Evolutionary conservation across 805 yeast genomes (phyloP).

Genomic region (Wickerhamiella siamensis): DNA sequence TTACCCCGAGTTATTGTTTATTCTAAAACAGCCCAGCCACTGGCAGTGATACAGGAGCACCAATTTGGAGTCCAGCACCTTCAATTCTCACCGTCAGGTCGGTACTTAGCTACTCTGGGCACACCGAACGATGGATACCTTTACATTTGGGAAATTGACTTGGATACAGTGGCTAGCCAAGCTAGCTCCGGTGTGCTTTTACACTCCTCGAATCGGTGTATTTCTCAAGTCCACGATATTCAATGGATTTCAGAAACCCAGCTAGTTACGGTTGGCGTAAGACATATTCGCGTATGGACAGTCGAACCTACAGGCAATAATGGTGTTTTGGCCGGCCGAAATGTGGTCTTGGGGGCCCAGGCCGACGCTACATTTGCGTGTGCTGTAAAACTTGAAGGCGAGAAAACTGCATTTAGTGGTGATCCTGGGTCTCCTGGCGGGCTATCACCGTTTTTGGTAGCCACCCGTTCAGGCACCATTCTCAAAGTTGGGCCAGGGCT

Average conservation of each 20-base stretch:
- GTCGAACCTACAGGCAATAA: conserved; percentile 21
- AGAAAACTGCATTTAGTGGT: conserved; percentile 17
- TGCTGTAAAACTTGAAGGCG: conserved; percentile 24
- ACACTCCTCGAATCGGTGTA: conserved; percentile 45
- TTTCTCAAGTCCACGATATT: conserved; percentile 41
- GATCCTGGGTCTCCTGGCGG: conserved; percentile 18
- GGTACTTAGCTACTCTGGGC: conserved; percentile 45
- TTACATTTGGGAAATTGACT: conserved; percentile 40
- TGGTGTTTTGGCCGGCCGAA: conserved; percentile 39
- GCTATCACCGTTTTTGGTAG: conserved; percentile 11
- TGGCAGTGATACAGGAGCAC: conserved; percentile 45
- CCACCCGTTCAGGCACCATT: conserved; percentile 10
- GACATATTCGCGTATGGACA: conserved; percentile 52
- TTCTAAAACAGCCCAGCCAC: conserved; percentile 28
- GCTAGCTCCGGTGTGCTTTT: conserved; percentile 24
- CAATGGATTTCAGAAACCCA: conserved; percentile 38
- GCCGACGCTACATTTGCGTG: conserved; percentile 38
- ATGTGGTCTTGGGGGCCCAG: conserved; percentile 38
- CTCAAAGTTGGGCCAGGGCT: conserved; percentile 9
- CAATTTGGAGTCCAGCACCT: conserved; percentile 46
- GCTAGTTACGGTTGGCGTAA: conserved; percentile 43
- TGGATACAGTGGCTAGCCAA: not conserved
- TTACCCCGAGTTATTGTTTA: conserved; percentile 45
- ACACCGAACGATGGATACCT: conserved; percentile 55
- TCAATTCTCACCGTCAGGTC: conserved; percentile 45